Percentiles rank a stretch among this genome's conserved stretches.
Conservation (phyloP, 495 filamentous ascomycete species). For the Xylona heveae region DNA sequence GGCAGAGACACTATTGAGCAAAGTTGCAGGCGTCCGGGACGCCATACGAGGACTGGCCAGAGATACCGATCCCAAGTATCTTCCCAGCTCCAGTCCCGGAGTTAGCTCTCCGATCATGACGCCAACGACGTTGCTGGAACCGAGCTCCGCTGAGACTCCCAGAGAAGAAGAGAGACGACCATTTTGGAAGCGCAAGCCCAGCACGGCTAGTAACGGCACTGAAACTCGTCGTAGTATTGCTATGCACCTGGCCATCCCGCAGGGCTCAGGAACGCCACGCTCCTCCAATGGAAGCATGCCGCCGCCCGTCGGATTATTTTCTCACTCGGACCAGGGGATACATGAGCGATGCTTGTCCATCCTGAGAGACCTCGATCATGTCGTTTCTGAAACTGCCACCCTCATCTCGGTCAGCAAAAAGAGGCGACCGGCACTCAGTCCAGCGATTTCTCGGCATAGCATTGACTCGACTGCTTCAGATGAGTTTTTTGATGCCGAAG, state of each 20-base stretch:
- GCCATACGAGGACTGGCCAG: conserved; percentile 65
- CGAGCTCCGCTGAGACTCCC: conserved; percentile 6
- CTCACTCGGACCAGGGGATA: conserved; percentile 31
- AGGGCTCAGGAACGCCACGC: conserved; percentile 15
- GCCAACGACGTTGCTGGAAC: conserved; percentile 11
- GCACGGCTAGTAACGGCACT: conserved; percentile 19
- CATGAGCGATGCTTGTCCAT: conserved; percentile 63
- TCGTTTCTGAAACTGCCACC: conserved; percentile 58
- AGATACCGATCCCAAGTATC: conserved; percentile 50
- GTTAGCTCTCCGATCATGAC: conserved; percentile 21
- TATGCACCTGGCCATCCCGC: conserved; percentile 36
- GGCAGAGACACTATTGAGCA: conserved; percentile 61
- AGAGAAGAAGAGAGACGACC: conserved; percentile 24
- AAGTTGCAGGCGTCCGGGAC: conserved; percentile 73
- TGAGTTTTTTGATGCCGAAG: conserved; percentile 88
- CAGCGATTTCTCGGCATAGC: conserved; percentile 35
- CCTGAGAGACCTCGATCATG: conserved; percentile 60
- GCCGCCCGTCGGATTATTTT: conserved; percentile 6
- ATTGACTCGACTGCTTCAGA: conserved; percentile 63
- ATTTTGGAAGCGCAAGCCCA: conserved; percentile 88
- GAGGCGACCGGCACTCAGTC: conserved; percentile 32
- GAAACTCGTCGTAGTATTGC: conserved; percentile 20
- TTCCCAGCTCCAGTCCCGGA: conserved; percentile 14
- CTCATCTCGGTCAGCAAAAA: conserved; percentile 61
- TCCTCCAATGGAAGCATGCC: conserved; percentile 15